phyloP scores from a whole-genome alignment of 106 monocot genomes.

The Narthecium ossifragum region DNA sequence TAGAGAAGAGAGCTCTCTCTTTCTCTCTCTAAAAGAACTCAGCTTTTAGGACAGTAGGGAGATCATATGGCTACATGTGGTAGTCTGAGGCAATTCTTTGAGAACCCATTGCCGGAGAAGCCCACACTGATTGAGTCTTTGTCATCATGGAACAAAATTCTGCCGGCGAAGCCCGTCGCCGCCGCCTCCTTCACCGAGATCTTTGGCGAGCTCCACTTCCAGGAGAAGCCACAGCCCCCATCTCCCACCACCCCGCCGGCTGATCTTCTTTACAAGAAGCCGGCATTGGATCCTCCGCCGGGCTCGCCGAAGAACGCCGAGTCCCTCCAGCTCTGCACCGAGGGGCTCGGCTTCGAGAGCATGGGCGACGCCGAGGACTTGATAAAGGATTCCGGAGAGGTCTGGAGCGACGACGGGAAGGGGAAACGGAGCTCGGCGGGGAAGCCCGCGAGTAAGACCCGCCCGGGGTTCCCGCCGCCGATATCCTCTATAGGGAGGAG shows the following conservation, averaged over 20 bases:
- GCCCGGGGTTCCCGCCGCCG: constrained; percentile 6
- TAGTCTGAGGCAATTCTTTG: constrained; percentile 33
- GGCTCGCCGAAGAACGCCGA: constrained; percentile 1
- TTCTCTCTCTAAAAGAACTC: neutral
- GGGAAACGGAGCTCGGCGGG: neutral
- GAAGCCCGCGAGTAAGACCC: neutral
- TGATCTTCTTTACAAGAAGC: neutral
- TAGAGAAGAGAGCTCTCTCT: no score
- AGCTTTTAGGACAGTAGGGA: neutral
- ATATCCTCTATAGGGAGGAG: constrained; percentile 5
- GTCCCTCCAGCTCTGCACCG: constrained; percentile 17
- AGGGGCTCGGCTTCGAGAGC: constrained; percentile 14
- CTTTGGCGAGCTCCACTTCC: constrained; percentile 26
- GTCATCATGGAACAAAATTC: constrained; percentile 21
- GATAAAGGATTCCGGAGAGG: neutral
- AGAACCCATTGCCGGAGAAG: constrained; percentile 38
- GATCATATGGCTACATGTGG: constrained; percentile 32
- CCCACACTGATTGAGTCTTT: constrained; percentile 40
- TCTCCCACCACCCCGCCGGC: neutral
- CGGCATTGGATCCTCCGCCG: neutral
- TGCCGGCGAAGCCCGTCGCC: neutral
- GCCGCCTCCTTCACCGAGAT: constrained; percentile 16
- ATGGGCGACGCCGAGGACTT: neutral
- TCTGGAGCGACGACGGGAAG: neutral
- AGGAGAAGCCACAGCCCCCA: neutral